Evolutionary conservation across 176 grass and related monocot genomes (phyloP), one percentile per base, ranked within the genome.

Genomic region (Thinopyrum elongatum): DNA sequence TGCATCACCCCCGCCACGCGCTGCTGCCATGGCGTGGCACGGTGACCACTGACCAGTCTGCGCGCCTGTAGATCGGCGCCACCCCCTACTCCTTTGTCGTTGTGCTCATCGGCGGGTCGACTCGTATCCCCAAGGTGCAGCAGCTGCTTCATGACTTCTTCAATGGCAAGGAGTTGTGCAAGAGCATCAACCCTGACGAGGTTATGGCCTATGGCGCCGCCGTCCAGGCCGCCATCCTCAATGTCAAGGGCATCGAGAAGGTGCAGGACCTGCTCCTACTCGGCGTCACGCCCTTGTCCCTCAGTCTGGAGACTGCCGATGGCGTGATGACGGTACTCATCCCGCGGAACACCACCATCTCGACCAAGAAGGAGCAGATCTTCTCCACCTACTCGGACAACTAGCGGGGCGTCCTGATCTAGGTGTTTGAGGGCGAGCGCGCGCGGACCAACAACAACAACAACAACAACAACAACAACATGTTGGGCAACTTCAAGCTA

Each of bases 161-260:
- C 3, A 7, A 57, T 21, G 17, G 17, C 75, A 98, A 98, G 80
- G 93, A 98, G 71, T 82, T 98, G 7, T 98, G 95, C 95, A 98
- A 98, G 88, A 98, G 91, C 82, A 98, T 98, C 89, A 98, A 98
- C 74, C 93, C 95, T 3, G 95, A 98, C 23, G 93, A 98, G 77
- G 93, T 93, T 1, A 93, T 98, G n/a, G 95, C 95, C 0, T 98
- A 95, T 25, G 93, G 95, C 33, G 95, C 95, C 1, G 87, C 93
- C 1, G 95, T 98, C 22, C 93, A 98, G 82, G 95, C 95, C 31
- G 95, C 95, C 31, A 98, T 98, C 70, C 78, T 98, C 65, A 98
- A 1, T n/a, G n/a, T n/a, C 36, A 88, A 92, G 84, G 92, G 94
- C 82, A 97, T 92, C 58, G 86, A 97, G 87, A 94, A 94, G 75